Percentiles rank a stretch among this genome's conserved stretches.
phyloP scores from a whole-genome alignment of 2,329 filamentous ascomycete genomes.

The Lasiodiplodia sp. region DNA sequence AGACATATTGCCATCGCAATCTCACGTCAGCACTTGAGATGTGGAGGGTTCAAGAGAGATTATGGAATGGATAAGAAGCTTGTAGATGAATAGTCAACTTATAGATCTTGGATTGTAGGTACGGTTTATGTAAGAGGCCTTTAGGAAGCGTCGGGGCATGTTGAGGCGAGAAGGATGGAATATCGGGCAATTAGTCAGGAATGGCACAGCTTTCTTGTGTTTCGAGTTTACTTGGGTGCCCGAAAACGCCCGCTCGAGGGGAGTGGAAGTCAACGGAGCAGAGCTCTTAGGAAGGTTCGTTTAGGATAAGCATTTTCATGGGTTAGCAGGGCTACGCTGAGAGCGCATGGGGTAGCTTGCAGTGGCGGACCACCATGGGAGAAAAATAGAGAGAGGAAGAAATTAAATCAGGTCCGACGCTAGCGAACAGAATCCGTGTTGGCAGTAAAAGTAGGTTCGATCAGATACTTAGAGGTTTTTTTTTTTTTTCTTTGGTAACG shows the following conservation, averaged over 20 bases:
- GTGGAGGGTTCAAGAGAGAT: background rate
- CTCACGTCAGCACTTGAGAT: conserved; percentile 27
- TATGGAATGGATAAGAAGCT: conserved; percentile 31
- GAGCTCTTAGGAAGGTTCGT: too few relatives aligned
- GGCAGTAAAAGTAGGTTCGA: too few relatives aligned
- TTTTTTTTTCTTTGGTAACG: too few relatives aligned
- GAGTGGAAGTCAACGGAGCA: too few relatives aligned
- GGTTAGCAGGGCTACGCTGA: too few relatives aligned
- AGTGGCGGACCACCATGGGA: too few relatives aligned
- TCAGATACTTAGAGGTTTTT: too few relatives aligned
- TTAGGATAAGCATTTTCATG: background rate
- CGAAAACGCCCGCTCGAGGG: background rate
- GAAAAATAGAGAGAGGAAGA: too few relatives aligned
- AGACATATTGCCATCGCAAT: conserved; percentile 35
- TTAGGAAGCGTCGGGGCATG: conserved; percentile 30
- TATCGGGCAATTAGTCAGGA: conserved; percentile 33
- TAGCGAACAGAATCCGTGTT: too few relatives aligned
- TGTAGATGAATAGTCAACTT: conserved; percentile 23
- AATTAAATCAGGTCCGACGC: too few relatives aligned
- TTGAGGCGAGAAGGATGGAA: conserved; percentile 28
- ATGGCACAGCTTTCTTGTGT: conserved; percentile 30
- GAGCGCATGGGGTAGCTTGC: too few relatives aligned
- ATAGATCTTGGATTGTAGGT: conserved; percentile 30
- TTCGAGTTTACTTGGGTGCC: background rate
- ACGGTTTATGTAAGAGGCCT: conserved; percentile 32